phyloP scores from a whole-genome alignment of 345 rosid genomes.

The Tarenaya hassleriana region DNA sequence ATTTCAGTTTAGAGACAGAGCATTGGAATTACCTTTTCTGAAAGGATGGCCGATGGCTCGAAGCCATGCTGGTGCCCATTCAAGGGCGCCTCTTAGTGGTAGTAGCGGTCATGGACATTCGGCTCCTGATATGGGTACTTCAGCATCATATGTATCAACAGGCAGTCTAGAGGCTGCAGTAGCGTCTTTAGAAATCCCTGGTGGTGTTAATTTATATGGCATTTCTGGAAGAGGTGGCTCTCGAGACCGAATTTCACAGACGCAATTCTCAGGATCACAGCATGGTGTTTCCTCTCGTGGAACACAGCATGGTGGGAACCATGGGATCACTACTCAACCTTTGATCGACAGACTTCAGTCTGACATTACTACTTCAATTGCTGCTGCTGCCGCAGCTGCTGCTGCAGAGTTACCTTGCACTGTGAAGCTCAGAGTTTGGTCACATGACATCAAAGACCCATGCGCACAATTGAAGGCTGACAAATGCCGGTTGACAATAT shows the following conservation, averaged over 20 bases:
- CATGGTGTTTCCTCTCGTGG: slow-evolving; percentile 28
- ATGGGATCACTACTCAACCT: slow-evolving; percentile 44
- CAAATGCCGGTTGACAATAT: slow-evolving; percentile 63
- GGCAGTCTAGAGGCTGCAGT: slow-evolving; percentile 44
- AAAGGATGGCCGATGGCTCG: slow-evolving; percentile 78
- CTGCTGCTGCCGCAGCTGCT: slow-evolving; percentile 62
- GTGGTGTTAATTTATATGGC: slow-evolving; percentile 42
- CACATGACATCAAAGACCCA: slow-evolving; percentile 70
- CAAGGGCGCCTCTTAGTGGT: slow-evolving; percentile 37
- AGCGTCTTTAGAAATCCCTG: slow-evolving; percentile 45
- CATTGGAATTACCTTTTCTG: slow-evolving; percentile 67
- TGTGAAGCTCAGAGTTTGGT: slow-evolving; percentile 86
- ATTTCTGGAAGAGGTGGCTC: slow-evolving; percentile 42
- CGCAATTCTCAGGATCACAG: slow-evolving; percentile 40
- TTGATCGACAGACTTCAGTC: slow-evolving; percentile 54
- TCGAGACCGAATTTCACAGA: slow-evolving; percentile 32
- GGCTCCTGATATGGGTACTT: slow-evolving; percentile 31
- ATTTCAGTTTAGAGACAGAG: slow-evolving; percentile 48
- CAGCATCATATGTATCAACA: slow-evolving; percentile 30
- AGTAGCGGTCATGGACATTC: slow-evolving; percentile 33
- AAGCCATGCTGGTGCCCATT: slow-evolving; percentile 51
- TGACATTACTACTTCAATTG: slow-evolving; percentile 74
- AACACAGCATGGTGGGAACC: slow-evolving; percentile 28
- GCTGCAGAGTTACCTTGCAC: slow-evolving; percentile 96
- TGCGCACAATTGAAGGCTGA: slow-evolving; percentile 52